Evolutionary conservation across 2,329 filamentous ascomycete species (phyloP).

Genomic region (Colletotrichum noveboracense): DNA sequence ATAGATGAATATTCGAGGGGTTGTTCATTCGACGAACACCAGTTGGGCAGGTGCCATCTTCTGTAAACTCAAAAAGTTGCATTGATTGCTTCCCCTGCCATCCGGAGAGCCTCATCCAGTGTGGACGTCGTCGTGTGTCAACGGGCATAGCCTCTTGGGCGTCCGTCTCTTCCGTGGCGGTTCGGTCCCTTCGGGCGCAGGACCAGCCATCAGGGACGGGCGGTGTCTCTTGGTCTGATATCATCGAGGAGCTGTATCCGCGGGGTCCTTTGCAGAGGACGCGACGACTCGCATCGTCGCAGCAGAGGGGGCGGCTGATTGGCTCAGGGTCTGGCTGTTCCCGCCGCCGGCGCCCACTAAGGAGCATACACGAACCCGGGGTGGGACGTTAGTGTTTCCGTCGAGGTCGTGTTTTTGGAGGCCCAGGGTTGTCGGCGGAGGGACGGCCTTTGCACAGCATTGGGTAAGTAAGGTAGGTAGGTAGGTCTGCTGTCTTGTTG

Average conservation of each 20-base stretch:
- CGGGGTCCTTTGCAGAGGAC: neutral
- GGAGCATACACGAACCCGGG: constrained; percentile 10
- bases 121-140: neutral
- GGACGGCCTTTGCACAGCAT: neutral
- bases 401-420: neutral
- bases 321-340: neutral
- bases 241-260: neutral
- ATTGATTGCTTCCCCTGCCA: neutral
- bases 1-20: neutral
- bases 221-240: constrained; percentile 7
- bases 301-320: neutral
- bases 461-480: neutral
- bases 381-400: neutral
- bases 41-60: neutral
- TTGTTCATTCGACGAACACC: neutral
- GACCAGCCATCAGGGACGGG: neutral
- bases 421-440: neutral
- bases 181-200: neutral
- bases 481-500: neutral
- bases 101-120: neutral
- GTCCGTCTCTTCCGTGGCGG: neutral
- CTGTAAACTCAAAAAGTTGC: neutral
- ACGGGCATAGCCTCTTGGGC: neutral
- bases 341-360: constrained; percentile 8
- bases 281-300: neutral